phyloP scores from a whole-genome alignment of 2,329 filamentous ascomycete genomes.

The Verticillium tricorpus region DNA sequence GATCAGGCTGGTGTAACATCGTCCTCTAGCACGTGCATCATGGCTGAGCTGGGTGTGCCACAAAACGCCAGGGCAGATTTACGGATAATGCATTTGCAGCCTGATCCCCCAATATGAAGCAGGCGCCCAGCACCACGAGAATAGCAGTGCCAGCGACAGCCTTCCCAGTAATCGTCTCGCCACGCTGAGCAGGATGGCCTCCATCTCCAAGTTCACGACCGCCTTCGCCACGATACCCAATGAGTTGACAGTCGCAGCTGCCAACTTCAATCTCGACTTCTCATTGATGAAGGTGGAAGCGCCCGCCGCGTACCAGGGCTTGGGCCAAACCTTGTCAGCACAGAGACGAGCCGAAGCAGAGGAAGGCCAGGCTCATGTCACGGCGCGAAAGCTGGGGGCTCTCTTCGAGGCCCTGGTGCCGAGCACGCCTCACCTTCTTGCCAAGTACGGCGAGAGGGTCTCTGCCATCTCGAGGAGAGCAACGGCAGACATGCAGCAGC shows the following conservation, averaged over 20 bases:
- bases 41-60: no score
- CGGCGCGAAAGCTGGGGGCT: conserved; percentile 28
- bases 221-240: background rate
- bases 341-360: conserved; percentile 29
- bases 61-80: no score
- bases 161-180: no score
- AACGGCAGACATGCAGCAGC: background rate
- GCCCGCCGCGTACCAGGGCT: conserved; percentile 25
- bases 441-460: conserved; percentile 14
- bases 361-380: conserved; percentile 26
- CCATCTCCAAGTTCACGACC: background rate
- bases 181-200: background rate
- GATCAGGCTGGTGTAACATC: no score
- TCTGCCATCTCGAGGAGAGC: conserved; percentile 10
- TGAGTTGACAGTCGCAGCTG: background rate
- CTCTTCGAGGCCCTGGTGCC: conserved; percentile 23
- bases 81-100: no score
- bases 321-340: conserved; percentile 25
- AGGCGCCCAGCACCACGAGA: no score
- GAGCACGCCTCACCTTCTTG: conserved; percentile 7
- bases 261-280: conserved; percentile 36
- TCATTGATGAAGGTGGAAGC: conserved; percentile 32
- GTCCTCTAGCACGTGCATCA: no score
- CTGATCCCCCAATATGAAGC: no score
- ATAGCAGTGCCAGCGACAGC: no score